A percentile compares a stretch with the other conserved stretches of the same genome.
These are phyloP conservation scores for Oryza longistaminata DNA, from an alignment of 176 grass and related monocot species.

Conservation along the genomic window DNA sequence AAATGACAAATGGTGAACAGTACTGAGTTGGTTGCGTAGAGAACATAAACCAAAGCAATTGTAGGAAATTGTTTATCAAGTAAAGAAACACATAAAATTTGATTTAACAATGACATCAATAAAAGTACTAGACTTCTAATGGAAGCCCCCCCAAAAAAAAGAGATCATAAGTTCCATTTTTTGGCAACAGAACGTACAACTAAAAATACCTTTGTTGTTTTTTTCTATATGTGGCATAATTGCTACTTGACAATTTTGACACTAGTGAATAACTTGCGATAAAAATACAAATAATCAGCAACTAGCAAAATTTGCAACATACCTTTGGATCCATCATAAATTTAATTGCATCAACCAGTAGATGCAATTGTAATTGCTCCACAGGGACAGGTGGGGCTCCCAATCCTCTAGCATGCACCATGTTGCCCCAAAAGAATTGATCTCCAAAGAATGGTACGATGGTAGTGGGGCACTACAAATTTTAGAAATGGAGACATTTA, in stretches of 20 bases:
- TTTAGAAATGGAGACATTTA: not conserved
- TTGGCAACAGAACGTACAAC: not conserved
- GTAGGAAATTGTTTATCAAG: not conserved
- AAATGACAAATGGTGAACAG: not conserved
- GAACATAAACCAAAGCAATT: not conserved
- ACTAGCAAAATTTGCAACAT: not conserved
- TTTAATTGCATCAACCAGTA: slow-evolving; percentile 63
- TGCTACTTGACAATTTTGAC: not conserved
- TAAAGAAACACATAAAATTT: not conserved
- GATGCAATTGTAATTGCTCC: slow-evolving; percentile 57
- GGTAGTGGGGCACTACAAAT: slow-evolving; percentile 72
- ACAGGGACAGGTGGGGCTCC: slow-evolving; percentile 68
- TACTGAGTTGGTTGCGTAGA: not conserved
- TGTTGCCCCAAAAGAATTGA: slow-evolving; percentile 74
- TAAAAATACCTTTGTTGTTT: not conserved
- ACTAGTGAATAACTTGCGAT: not conserved
- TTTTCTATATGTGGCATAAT: not conserved
- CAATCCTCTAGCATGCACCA: slow-evolving; percentile 66
- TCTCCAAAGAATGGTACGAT: slow-evolving; percentile 83
- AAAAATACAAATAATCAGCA: not conserved
- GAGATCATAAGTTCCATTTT: not conserved
- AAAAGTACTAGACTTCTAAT: not conserved
- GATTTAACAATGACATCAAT: not conserved
- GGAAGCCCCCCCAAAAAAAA: not conserved
- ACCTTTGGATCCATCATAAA: slow-evolving; percentile 81